Conservation (phyloP, 140 eudicot genomes). For the Senecio squalidus region DNA sequence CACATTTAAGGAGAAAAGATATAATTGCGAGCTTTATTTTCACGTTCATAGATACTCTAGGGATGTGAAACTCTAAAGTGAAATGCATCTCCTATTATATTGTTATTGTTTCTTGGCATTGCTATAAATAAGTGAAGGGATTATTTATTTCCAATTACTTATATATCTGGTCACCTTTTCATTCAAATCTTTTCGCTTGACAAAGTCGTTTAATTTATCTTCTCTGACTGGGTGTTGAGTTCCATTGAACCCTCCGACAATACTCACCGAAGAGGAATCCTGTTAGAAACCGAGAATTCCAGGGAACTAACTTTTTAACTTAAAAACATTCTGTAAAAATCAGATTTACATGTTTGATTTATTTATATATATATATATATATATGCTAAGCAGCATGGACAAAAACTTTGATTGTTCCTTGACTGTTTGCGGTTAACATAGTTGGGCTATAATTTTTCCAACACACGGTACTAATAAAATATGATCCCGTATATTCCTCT, state of each 20-base stretch:
- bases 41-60: too few species aligned
- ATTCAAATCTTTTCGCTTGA: not conserved
- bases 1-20: not conserved
- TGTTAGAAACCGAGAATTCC: too few species aligned
- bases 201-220: too few species aligned
- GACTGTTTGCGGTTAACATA: slow-evolving; percentile 92
- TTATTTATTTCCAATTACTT: not conserved
- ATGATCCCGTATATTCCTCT: slow-evolving; percentile 62
- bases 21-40: not conserved
- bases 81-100: not conserved
- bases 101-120: not conserved
- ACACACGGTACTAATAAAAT: slow-evolving; percentile 93
- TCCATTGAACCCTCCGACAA: too few species aligned
- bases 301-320: not conserved
- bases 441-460: slow-evolving; percentile 95
- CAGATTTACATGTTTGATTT: not conserved
- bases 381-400: slow-evolving; percentile 55
- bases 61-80: not conserved
- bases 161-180: not conserved
- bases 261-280: too few species aligned
- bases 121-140: not conserved
- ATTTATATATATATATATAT: too few species aligned
- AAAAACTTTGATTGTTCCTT: slow-evolving; percentile 84
- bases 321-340: not conserved
- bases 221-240: too few species aligned